These are phyloP conservation scores for Mycena kentingensis DNA, from an alignment of 768 basidiomycete species.

Conservation along the genomic window DNA sequence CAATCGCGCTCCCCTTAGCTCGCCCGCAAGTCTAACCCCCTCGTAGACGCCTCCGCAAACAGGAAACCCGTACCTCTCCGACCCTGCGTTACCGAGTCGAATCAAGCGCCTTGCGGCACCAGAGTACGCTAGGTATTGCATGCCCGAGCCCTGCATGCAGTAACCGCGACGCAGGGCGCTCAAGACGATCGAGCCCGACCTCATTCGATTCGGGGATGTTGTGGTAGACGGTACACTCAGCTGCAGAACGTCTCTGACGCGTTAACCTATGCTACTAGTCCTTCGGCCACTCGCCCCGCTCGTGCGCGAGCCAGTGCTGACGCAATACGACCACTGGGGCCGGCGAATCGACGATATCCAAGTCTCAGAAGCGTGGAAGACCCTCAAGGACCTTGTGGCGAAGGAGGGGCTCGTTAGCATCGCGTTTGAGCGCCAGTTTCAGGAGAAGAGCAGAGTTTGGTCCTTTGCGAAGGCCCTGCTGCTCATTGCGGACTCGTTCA, in stretches of 20 bases:
- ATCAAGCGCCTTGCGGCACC: conserved; percentile 58
- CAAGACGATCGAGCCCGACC: conserved; percentile 57
- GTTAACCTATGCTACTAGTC: conserved; percentile 34
- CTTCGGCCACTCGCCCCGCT: conserved; percentile 54
- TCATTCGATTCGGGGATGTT: conserved; percentile 60
- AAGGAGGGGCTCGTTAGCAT: conserved; percentile 68
- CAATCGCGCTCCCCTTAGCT: not conserved
- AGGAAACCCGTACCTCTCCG: conserved; percentile 61
- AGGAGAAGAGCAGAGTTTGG: conserved; percentile 61
- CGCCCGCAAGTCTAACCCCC: no score
- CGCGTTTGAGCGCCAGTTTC: conserved; percentile 64
- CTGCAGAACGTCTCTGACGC: conserved; percentile 21
- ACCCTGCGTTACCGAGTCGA: conserved; percentile 62
- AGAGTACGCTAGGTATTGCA: conserved; percentile 31
- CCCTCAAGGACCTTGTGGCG: conserved; percentile 61
- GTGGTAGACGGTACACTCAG: conserved; percentile 51
- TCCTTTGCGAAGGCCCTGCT: conserved; percentile 68
- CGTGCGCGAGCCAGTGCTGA: conserved; percentile 51
- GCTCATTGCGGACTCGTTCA: conserved; percentile 64
- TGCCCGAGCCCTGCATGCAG: not conserved
- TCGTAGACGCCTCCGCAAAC: conserved; percentile 34
- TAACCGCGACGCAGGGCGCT: conserved; percentile 37
- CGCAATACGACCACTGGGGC: conserved; percentile 79
- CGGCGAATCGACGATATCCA: conserved; percentile 61
- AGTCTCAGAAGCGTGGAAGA: conserved; percentile 75